phyloP scores from a whole-genome alignment of 768 basidiomycete species.

The Lyophyllum shimeji region DNA sequence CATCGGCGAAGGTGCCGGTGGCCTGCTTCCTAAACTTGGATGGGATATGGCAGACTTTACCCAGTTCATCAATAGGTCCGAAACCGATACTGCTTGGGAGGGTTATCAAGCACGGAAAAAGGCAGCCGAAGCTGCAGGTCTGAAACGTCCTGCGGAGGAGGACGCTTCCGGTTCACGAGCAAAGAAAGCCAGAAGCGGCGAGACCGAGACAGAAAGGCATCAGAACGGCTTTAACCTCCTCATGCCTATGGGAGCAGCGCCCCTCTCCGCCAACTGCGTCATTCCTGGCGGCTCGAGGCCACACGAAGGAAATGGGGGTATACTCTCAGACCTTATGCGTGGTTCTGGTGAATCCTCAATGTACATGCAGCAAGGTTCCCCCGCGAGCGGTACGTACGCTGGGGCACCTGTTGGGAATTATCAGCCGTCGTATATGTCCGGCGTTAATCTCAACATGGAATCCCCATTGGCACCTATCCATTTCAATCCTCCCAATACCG shows the following conservation, averaged over 20 bases:
- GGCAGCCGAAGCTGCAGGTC: slow-evolving; percentile 26
- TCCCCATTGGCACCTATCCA: slow-evolving; percentile 50
- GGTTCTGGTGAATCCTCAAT: slow-evolving; percentile 55
- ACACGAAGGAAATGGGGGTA: slow-evolving; percentile 39
- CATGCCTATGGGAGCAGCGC: slow-evolving; percentile 46
- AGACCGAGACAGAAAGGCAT: slow-evolving; percentile 36
- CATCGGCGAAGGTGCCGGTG: slow-evolving; percentile 85
- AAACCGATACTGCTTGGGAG: slow-evolving; percentile 94
- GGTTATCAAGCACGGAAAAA: slow-evolving; percentile 78
- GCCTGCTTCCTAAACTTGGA: slow-evolving; percentile 73
- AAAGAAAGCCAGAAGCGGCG: slow-evolving; percentile 53
- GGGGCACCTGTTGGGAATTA: slow-evolving; percentile 37
- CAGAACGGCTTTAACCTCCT: slow-evolving; percentile 57
- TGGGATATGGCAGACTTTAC: slow-evolving; percentile 80
- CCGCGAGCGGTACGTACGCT: slow-evolving; percentile 41
- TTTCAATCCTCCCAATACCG: slow-evolving; percentile 36
- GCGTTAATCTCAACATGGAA: slow-evolving; percentile 59
- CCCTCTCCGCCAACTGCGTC: slow-evolving; percentile 35
- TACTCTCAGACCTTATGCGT: slow-evolving; percentile 66
- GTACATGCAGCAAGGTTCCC: slow-evolving; percentile 50
- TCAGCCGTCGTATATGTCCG: slow-evolving; percentile 51
- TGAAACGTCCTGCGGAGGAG: slow-evolving; percentile 59
- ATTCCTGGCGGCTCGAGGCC: slow-evolving; percentile 45
- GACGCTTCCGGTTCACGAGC: slow-evolving; percentile 35
- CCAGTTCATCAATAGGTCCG: slow-evolving; percentile 77